Percentiles rank a stretch among this genome's conserved stretches.
These are phyloP conservation scores for Dryadomyces quercus-mongolicae DNA, from an alignment of 2,329 filamentous ascomycete genomes.

Conservation along the genomic window DNA sequence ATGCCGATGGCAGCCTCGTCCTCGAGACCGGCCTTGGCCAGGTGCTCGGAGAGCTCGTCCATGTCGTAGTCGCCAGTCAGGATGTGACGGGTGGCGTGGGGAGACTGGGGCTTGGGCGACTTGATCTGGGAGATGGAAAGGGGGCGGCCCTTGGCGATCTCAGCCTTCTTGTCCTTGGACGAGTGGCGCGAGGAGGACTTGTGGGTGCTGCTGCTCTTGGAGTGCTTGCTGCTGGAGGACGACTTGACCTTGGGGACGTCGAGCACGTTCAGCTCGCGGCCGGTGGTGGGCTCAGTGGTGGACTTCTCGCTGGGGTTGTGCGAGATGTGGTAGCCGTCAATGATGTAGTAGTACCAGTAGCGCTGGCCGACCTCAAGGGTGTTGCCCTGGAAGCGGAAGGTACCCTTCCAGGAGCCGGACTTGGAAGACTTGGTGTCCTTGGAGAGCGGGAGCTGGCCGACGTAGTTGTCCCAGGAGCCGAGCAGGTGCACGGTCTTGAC, in stretches of 20 bases:
- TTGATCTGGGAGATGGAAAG: constrained; percentile 82
- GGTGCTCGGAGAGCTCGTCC: constrained; percentile 25
- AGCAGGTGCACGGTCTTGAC: constrained; percentile 97
- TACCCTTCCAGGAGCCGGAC: constrained; percentile 86
- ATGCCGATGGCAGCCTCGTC: constrained; percentile 23
- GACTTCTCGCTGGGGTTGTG: constrained; percentile 87
- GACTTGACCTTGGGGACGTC: constrained; percentile 61
- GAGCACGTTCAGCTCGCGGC: constrained; percentile 94
- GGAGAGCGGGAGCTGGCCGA: constrained; percentile 84
- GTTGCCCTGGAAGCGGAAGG: constrained; percentile 84
- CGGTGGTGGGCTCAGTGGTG: constrained; percentile 89
- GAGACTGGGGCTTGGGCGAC: constrained; percentile 79
- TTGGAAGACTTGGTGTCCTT: constrained; percentile 76
- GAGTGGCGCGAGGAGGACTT: constrained; percentile 12
- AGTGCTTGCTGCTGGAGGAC: constrained; percentile 19
- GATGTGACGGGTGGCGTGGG: constrained; percentile 78
- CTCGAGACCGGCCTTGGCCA: constrained; percentile 17
- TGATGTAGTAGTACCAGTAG: constrained; percentile 99
- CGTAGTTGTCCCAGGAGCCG: constrained; percentile 97
- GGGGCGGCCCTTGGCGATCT: constrained; percentile 79
- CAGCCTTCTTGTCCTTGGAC: constrained; percentile 32
- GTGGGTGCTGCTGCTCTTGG: constrained; percentile 11
- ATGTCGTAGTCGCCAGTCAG: constrained; percentile 67
- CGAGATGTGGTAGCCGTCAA: constrained; percentile 95
- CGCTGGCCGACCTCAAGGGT: constrained; percentile 80